A percentile compares a stretch with the other conserved stretches of the same genome.
Evolutionary conservation across 2,329 filamentous ascomycete genomes (phyloP).

Genomic region (Orbilia blumenaviensis): DNA sequence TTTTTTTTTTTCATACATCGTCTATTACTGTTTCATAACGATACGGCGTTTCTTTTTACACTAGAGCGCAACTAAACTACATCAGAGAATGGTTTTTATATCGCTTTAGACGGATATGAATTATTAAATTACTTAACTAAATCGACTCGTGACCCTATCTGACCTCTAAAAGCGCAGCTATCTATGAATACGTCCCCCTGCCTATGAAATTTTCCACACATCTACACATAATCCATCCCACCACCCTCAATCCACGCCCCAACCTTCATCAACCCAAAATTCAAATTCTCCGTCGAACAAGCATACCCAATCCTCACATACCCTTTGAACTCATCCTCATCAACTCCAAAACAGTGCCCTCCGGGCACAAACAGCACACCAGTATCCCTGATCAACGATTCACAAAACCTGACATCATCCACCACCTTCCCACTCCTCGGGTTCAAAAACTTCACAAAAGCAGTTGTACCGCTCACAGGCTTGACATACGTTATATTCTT

Average conservation of each 20-base stretch:
- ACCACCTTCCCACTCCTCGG: slow-evolving; percentile 67
- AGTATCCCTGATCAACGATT: slow-evolving; percentile 72
- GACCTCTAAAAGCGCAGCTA: background rate
- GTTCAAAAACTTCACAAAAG: slow-evolving; percentile 70
- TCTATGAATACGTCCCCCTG: background rate
- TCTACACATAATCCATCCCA: slow-evolving; percentile 19
- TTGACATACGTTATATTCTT: slow-evolving; percentile 75
- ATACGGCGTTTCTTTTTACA: background rate
- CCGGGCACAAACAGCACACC: slow-evolving; percentile 81
- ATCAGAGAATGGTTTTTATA: too few species aligned
- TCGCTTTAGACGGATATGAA: background rate
- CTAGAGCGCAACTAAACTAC: too few species aligned
- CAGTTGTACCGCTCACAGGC: slow-evolving; percentile 81
- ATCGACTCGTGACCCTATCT: background rate
- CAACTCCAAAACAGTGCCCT: slow-evolving; percentile 74
- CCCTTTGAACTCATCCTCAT: slow-evolving; percentile 71
- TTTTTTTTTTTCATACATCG: background rate
- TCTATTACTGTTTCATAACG: background rate
- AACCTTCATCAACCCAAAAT: slow-evolving; percentile 70
- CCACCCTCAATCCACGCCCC: slow-evolving; percentile 39
- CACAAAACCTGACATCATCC: slow-evolving; percentile 77
- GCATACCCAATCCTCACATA: slow-evolving; percentile 82
- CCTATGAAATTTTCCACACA: background rate
- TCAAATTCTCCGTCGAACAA: slow-evolving; percentile 74
- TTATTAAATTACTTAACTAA: background rate